Evolutionary conservation across 2,329 filamentous ascomycete genomes (phyloP), one percentile per base, ranked within the genome.

Genomic region (Aspergillus sp.): DNA sequence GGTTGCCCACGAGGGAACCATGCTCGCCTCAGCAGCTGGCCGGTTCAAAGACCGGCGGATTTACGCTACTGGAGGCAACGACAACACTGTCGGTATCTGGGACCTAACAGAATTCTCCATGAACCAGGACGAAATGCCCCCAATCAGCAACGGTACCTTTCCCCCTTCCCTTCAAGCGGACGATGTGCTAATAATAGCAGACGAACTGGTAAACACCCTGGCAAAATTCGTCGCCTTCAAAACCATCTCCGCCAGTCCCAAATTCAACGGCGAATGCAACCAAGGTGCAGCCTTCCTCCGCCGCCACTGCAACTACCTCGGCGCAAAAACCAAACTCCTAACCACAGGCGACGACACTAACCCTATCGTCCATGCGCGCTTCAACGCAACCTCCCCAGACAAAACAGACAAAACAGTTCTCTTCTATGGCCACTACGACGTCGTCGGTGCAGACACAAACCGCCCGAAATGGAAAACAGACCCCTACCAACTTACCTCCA

Each of bases 391-490:
- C 78, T 51, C 77, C 9, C 80, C 82, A 1, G 73, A 80, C 0
- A 77, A 80, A 22, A 75, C 81, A 22, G 80, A 88, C 15, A 95
- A 93, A 70, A 90, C 88, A 25, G 88, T 97, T 7, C 73, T 98
- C 0, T 98, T 98, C 65, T 98, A 98, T 62, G 93, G 94, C 0
- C 93, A 98, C 65, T 98, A 98, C 73, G 93, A 98, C 63, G 90
- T 98, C 2, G 93, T 98, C 3, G 81, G 90, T 1, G 93, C 93
- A 0, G 89, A 95, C 56, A 84, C 85, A 33, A 86, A 86, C 53
- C 83, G 85, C 49, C 80, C 81, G 33, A 91, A 88, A 56, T 98
- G 93, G 93, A 78, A 81, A 35, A 83, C 83, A 1, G 88, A 97
- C 53, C 94, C 93, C 0, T 98, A 97, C 64, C 78, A 84, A n/a